Base-by-base conservation (phyloP, 2,329 filamentous ascomycete genomes). In the Fusarium heterosporum region DNA sequence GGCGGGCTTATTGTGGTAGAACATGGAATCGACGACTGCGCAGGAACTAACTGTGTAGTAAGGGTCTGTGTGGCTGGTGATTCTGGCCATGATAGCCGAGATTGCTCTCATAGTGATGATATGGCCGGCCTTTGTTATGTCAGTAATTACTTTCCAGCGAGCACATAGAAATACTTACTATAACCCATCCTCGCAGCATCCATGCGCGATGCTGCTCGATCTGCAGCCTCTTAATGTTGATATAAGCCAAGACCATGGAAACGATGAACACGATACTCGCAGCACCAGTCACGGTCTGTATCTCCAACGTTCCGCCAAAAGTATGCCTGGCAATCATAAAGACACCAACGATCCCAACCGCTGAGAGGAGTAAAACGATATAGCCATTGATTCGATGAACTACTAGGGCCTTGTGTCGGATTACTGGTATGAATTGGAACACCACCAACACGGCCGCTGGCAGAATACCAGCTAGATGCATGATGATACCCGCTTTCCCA, bases 321-420 rank as follows among this genome's bases (percentile, higher is more conserved):
- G 83, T 74, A 28, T 78, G 78, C 0, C 81, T 78, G 0, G 78
- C 76, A 19, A 89, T 83, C 78, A 89, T 84, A 1, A 89, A 63
- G 0, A 83, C 85, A 0, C 84, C 84, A 0, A 78, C 77, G 4
- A 83, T 82, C 14, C 78, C 77, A 6, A 83, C 54, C 0, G 83
- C 28, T 3, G 83, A 77, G 1, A 90, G 76, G 0, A 85, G 54
- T 0, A 86, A 58, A 51, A 87, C 73, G 6, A 84, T 34, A 61
- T 89, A 89, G 2, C 89, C 89, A 51, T 84, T 87, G 55, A 90
- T 80, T 1, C 88, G 84, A 70, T 91, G 89, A 22, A 89, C 73
- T 3, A 85, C 59, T 2, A 87, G 76, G 50, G 76, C 70, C 65
- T 80, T 83, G 66, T 85, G 80, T 2, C 82, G 78, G 29, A 84